Evolutionary conservation across 306 rosid species (phyloP).

Genomic region (Acmispon strigosus): DNA sequence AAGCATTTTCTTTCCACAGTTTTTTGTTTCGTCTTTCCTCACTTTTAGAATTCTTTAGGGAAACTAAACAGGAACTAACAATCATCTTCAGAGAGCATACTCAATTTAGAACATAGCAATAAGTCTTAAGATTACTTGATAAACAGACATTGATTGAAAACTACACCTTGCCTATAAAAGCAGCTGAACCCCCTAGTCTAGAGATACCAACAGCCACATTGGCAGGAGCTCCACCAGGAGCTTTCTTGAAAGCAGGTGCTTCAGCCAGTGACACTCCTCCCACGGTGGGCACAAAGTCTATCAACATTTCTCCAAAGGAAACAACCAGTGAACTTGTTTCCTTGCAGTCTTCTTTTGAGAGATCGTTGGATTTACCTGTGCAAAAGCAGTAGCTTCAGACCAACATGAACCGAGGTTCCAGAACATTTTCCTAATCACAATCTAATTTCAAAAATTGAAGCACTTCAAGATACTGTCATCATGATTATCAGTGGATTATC

Average conservation of each 20-base stretch:
- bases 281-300: slow-evolving; percentile 86
- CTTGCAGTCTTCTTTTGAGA: slow-evolving; percentile 17
- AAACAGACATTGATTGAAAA: not conserved
- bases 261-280: slow-evolving; percentile 88
- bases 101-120: not conserved
- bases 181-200: slow-evolving; percentile 75
- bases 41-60: not conserved
- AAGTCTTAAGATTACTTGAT: not conserved
- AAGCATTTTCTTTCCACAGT: not conserved
- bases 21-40: not conserved
- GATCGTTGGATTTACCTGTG: slow-evolving; percentile 26
- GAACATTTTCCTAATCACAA: not conserved
- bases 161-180: slow-evolving; percentile 81
- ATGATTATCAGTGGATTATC: not conserved
- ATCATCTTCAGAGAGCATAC: not conserved
- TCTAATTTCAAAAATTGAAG: not conserved
- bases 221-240: slow-evolving; percentile 98
- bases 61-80: not conserved
- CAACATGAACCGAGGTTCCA: slow-evolving; percentile 8
- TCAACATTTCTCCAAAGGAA: slow-evolving; percentile 76
- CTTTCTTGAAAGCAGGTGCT: slow-evolving; percentile 87
- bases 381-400: slow-evolving; percentile 17
- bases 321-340: slow-evolving; percentile 51
- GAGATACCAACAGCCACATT: slow-evolving; percentile 89
- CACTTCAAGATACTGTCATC: not conserved